These are phyloP conservation scores for Solanum ossicruentum DNA, from an alignment of 257 asterid genomes.

Conservation along the genomic window DNA sequence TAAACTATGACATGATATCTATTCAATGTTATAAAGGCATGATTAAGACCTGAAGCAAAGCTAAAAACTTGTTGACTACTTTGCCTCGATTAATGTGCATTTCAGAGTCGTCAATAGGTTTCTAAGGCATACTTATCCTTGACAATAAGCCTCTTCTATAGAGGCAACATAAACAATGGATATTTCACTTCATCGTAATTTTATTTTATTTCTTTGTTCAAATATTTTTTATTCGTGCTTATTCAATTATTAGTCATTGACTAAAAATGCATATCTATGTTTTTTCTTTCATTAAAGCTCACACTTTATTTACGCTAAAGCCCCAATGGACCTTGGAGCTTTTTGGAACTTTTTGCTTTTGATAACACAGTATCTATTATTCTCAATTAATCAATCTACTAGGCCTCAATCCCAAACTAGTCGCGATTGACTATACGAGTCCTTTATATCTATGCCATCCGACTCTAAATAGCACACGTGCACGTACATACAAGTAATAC, in stretches of 20 bases:
- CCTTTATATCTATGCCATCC: not conserved
- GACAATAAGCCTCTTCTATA: not conserved
- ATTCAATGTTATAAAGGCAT: too few species aligned
- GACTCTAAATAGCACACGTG: not conserved
- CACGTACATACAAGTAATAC: not conserved
- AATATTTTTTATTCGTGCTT: not conserved
- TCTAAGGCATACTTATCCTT: not conserved
- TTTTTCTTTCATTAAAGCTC: not conserved
- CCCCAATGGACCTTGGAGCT: not conserved
- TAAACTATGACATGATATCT: not conserved
- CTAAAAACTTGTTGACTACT: too few species aligned
- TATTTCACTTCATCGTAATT: not conserved
- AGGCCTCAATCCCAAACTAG: not conserved
- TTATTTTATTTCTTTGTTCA: not conserved
- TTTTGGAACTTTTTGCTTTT: not conserved
- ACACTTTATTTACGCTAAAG: not conserved
- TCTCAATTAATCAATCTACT: not conserved
- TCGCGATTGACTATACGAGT: not conserved
- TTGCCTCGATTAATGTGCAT: too few species aligned
- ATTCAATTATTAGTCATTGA: not conserved
- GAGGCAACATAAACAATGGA: not conserved
- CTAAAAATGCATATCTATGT: not conserved
- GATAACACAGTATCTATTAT: not conserved
- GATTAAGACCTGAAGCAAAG: too few species aligned
- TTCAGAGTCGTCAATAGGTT: not conserved